Evolutionary conservation across 2,329 filamentous ascomycete species (phyloP).

Genomic region (Teratosphaeria destructans): DNA sequence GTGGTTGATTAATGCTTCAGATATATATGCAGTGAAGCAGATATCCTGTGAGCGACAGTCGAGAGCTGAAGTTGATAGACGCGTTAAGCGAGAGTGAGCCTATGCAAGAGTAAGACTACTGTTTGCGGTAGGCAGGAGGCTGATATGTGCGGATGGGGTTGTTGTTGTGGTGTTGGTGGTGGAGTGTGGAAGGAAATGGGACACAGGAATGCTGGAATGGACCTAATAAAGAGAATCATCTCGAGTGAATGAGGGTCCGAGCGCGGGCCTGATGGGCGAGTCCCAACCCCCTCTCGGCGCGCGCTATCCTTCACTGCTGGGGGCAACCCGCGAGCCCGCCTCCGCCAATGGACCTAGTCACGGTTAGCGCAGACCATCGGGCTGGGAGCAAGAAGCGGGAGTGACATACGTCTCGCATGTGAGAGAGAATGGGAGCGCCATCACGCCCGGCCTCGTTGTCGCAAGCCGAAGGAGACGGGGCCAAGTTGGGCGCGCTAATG

Average conservation of each 20-base stretch:
- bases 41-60: constrained; percentile 5
- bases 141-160: not conserved
- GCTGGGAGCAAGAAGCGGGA: not conserved
- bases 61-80: constrained; percentile 2
- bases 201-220: not conserved
- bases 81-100: constrained; percentile 19
- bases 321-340: not conserved
- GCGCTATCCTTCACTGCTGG: not conserved
- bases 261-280: not conserved
- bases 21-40: constrained; percentile 15
- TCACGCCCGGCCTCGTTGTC: not conserved
- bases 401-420: not conserved
- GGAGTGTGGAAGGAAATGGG: constrained; percentile 4
- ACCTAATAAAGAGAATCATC: not conserved
- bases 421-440: not conserved
- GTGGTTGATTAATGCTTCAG: constrained; percentile 6
- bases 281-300: not conserved
- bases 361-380: not conserved
- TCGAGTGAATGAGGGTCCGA: not conserved
- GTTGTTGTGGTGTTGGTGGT: not conserved
- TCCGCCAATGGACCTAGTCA: not conserved
- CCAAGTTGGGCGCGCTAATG: constrained; percentile 7
- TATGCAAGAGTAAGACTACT: constrained; percentile 12
- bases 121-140: not conserved
- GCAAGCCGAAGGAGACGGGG: not conserved